These are phyloP conservation scores for Purpureocillium takamizusanense DNA, from an alignment of 2,329 filamentous ascomycete species.

Conservation along the genomic window DNA sequence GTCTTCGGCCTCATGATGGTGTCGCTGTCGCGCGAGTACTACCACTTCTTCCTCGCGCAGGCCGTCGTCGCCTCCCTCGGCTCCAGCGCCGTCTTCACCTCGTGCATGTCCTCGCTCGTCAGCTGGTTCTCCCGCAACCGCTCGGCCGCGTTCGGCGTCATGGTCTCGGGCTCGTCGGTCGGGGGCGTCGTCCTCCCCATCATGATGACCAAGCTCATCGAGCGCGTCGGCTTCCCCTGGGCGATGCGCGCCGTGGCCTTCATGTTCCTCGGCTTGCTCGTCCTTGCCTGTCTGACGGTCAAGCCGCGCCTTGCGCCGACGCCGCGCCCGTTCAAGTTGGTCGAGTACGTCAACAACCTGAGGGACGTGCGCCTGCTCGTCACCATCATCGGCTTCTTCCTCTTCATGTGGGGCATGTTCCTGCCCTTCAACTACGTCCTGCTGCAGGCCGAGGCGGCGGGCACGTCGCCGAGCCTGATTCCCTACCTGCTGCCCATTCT, in stretches of 20 bases:
- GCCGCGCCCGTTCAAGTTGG: slow-evolving; percentile 32
- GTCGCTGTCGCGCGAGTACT: slow-evolving; percentile 36
- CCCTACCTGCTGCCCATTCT: slow-evolving; percentile 48
- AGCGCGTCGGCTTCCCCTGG: slow-evolving; percentile 35
- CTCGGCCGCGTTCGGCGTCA: slow-evolving; percentile 43
- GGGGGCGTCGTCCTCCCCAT: slow-evolving; percentile 53
- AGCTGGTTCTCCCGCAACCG: slow-evolving; percentile 45
- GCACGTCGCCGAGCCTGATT: slow-evolving; percentile 29
- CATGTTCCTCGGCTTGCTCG: slow-evolving; percentile 29
- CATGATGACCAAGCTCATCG: slow-evolving; percentile 46
- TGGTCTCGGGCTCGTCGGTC: slow-evolving; percentile 43
- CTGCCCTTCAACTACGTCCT: slow-evolving; percentile 45
- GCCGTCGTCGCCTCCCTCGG: slow-evolving; percentile 30
- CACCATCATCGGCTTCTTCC: slow-evolving; percentile 35
- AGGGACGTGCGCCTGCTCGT: slow-evolving; percentile 34
- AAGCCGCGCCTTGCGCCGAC: slow-evolving; percentile 34
- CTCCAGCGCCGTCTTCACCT: slow-evolving; percentile 32
- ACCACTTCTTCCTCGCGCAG: slow-evolving; percentile 35
- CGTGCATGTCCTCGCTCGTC: slow-evolving; percentile 29
- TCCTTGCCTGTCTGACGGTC: slow-evolving; percentile 25
- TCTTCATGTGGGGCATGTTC: slow-evolving; percentile 48
- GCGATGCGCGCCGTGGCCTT: slow-evolving; percentile 38
- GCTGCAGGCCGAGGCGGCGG: slow-evolving; percentile 34
- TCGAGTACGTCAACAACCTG: slow-evolving; percentile 37
- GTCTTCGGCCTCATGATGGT: slow-evolving; percentile 60